Conservation (phyloP, 2,329 filamentous ascomycete species). For the Harringtonia aguacate region DNA sequence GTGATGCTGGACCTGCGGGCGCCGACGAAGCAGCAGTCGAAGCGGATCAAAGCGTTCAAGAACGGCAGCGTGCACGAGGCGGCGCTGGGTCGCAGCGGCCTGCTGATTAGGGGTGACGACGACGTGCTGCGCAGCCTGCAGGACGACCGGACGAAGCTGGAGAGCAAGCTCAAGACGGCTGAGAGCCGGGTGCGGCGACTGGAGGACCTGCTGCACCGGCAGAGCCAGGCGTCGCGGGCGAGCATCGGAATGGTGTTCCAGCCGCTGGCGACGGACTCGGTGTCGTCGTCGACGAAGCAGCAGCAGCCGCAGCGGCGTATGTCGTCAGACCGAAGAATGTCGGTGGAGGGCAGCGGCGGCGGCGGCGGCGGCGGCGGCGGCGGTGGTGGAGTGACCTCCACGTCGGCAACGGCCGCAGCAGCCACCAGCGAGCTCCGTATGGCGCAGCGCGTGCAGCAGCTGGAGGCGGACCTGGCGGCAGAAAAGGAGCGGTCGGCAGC, state of each 20-base stretch:
- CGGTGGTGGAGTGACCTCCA: background rate
- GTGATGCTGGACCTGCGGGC: constrained; percentile 68
- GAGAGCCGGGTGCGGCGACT: constrained; percentile 84
- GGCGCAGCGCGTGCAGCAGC: constrained; percentile 39
- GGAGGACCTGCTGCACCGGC: constrained; percentile 84
- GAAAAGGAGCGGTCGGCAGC: constrained; percentile 38
- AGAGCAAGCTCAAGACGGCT: constrained; percentile 67
- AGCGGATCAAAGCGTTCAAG: constrained; percentile 86
- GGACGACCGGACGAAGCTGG: constrained; percentile 67
- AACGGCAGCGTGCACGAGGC: constrained; percentile 91
- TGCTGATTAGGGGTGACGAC: constrained; percentile 79
- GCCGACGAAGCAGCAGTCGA: constrained; percentile 77
- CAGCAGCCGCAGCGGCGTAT: constrained; percentile 27
- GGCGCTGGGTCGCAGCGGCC: constrained; percentile 74
- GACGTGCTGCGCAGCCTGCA: constrained; percentile 68
- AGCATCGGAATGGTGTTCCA: constrained; percentile 46
- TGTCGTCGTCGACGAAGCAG: constrained; percentile 35
- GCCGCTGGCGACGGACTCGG: constrained; percentile 24
- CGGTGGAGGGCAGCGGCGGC: constrained; percentile 35
- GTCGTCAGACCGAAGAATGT: constrained; percentile 32
- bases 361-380: background rate
- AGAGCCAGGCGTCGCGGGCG: constrained; percentile 49
- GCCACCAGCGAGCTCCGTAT: constrained; percentile 24
- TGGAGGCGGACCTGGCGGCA: constrained; percentile 68
- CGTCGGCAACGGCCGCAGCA: background rate